phyloP scores from a whole-genome alignment of 306 rosid species.

The Vachellia collinsii region DNA sequence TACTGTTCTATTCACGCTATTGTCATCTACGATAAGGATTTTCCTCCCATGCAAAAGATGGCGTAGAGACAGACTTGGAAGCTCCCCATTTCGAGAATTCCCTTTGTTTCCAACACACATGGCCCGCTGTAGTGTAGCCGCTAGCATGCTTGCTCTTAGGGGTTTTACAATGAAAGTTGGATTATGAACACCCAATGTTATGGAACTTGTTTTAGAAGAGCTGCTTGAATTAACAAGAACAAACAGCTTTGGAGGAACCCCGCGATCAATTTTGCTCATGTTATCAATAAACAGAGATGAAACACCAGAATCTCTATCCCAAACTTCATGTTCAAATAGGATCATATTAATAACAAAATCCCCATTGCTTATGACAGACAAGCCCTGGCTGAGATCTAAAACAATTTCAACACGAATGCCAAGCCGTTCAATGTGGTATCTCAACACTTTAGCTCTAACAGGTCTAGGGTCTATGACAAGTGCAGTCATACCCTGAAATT shows the following conservation, averaged over 20 bases:
- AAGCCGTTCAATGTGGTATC: conserved; percentile 86
- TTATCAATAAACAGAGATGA: conserved; percentile 53
- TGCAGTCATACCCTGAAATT: conserved; percentile 79
- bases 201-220: conserved; percentile 47
- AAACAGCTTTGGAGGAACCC: conserved; percentile 70
- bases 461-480: conserved; percentile 76
- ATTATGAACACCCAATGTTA: conserved; percentile 38
- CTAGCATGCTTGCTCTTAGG: conserved; percentile 89
- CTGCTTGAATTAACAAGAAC: conserved; percentile 67
- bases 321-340: conserved; percentile 79
- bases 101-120: conserved; percentile 76
- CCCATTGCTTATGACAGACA: conserved; percentile 50
- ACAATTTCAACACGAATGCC: conserved; percentile 75
- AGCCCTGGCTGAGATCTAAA: conserved; percentile 67
- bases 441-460: conserved; percentile 78
- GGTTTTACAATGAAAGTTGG: conserved; percentile 78
- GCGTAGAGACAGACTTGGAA: conserved; percentile 66
- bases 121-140: conserved; percentile 79
- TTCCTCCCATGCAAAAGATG: conserved; percentile 78
- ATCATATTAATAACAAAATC: conserved; percentile 55
- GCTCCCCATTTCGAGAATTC: conserved; percentile 71
- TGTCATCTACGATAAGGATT: conserved; percentile 90
- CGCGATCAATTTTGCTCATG: conserved; percentile 41
- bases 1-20: conserved; percentile 82
- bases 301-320: conserved; percentile 66